Evolutionary conservation across 2,329 filamentous ascomycete genomes (phyloP), one percentile per base, ranked within the genome.

Genomic region (Camillea tinctor): DNA sequence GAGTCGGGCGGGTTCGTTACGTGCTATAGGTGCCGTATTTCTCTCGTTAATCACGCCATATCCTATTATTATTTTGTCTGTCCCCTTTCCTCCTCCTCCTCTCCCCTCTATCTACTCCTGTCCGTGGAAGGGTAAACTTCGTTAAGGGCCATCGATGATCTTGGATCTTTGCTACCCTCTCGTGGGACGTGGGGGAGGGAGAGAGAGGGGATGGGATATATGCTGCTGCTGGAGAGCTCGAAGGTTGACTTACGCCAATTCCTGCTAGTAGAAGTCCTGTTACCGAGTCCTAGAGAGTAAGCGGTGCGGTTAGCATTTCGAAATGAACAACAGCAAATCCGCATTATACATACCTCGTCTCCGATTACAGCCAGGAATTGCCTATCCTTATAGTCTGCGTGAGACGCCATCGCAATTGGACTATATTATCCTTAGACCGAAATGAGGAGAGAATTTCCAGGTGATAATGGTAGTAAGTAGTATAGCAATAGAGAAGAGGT

Each of bases 331-430:
- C n/a, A n/a, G n/a, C n/a, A n/a, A n/a, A n/a, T n/a, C 26, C 26
- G n/a, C 22, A 52, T 15, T 17, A 40, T 40, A 58, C 76, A 65
- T 74, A 92, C 95, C 87, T 99, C 95, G 77, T 99, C 95, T 56
- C 95, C 95, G 74, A 99, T 99, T 54, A 99, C 94, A 66, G 95
- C 95, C 60, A 99, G 87, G 74, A 99, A 97, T 79, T 99, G 90
- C 71, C 95, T 87, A 79, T 98, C 93, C 80, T 93, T 89, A 76
- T 82, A 89, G 67, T 87, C 84, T 65, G 82, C 79, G 68, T 84
- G 80, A 52, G 80, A 79, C 60, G 82, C 71, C 80, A 83, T 83
- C 50, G 69, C 73, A 68, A 49, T 57, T 24, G 21, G 17, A 17
- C 5, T 44, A 11, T 13, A 44, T 17, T 44, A 7, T 30, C 26